Evolutionary conservation across 352 stramenopile genomes (phyloP), one percentile per base, ranked within the genome.

Genomic region (Halophytophthora polymorphica): DNA sequence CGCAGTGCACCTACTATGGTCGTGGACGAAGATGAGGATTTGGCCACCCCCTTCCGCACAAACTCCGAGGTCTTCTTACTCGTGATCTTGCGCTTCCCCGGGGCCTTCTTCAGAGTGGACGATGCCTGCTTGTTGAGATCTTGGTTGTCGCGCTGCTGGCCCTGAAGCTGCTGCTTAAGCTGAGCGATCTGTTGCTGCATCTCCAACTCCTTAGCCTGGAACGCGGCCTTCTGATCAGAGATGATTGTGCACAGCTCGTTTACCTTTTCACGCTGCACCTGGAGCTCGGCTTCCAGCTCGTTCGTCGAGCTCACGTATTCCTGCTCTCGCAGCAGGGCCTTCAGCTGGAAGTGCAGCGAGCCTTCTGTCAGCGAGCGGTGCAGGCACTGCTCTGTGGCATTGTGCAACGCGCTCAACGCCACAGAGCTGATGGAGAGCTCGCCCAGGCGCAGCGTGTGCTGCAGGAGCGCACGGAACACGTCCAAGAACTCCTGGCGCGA

Each of bases 401-500:
- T 94, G 58, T 94, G 84, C 8, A 94, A 54, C 5, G 78, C 82
- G 38, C 80, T 92, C 7, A 93, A 57, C 2, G 80, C 84, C 6
- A 89, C 79, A 0, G 76, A 68, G 40, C 64, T 87, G 54, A 93
- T 85, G 8, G 69, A 58, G 10, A 86, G 50, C 40, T 71, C 64
- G 12, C 67, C 64, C 29, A 71, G 39, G 45, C 53, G 58, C 43
- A 77, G n/a, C 22, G 55, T 56, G 23, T 72, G 56, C 13, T 50
- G 50, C 14, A 87, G 57, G 1, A 70, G 45, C 18, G 54, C 48
- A 10, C 61, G 66, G 22, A 86, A 83, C n/a, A 90, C 33, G 3
- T 62, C 45, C n/a, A 69, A 45, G n/a, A 93, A 88, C 2, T 65
- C 56, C 45, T 83, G 66, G 18, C 82, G 70, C 11, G 84, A 59